phyloP scores from a whole-genome alignment of 768 basidiomycete genomes.

The Boletellus sp. region DNA sequence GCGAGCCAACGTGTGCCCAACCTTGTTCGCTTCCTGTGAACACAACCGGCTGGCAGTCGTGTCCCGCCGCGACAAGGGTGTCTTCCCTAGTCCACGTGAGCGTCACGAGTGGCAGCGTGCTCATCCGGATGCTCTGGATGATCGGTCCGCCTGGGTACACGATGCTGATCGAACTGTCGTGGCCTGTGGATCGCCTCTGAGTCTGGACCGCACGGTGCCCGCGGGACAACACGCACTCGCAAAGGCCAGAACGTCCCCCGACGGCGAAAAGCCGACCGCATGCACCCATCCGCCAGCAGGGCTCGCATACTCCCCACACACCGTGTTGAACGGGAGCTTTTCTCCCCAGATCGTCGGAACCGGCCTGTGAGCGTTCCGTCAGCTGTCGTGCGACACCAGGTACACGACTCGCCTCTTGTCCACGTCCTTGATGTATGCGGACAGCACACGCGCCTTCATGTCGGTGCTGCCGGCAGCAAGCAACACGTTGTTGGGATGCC shows the following conservation, averaged over 20 bases:
- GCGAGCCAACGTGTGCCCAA: conserved; percentile 76
- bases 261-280: conserved; percentile 91
- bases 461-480: conserved; percentile 97
- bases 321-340: conserved; percentile 94
- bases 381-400: neutral
- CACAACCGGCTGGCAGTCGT: conserved; percentile 94
- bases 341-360: conserved; percentile 94
- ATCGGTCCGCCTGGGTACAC: conserved; percentile 84
- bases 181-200: conserved; percentile 51
- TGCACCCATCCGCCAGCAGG: conserved; percentile 98
- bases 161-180: conserved; percentile 90
- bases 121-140: conserved; percentile 69
- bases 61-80: conserved; percentile 85
- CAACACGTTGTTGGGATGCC: conserved; percentile 99
- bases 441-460: conserved; percentile 96
- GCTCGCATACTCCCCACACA: conserved; percentile 90
- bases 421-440: conserved; percentile 97
- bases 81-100: conserved; percentile 85
- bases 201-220: neutral
- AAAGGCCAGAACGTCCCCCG: conserved; percentile 91
- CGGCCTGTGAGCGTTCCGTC: conserved; percentile 50
- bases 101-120: conserved; percentile 78
- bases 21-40: conserved; percentile 73
- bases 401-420: conserved; percentile 71
- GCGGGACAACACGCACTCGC: conserved; percentile 59